A percentile compares a stretch with the other conserved stretches of the same genome.
phyloP scores from a whole-genome alignment of 192 early-diverging fungal species.

The Chytriomyces confervae region DNA sequence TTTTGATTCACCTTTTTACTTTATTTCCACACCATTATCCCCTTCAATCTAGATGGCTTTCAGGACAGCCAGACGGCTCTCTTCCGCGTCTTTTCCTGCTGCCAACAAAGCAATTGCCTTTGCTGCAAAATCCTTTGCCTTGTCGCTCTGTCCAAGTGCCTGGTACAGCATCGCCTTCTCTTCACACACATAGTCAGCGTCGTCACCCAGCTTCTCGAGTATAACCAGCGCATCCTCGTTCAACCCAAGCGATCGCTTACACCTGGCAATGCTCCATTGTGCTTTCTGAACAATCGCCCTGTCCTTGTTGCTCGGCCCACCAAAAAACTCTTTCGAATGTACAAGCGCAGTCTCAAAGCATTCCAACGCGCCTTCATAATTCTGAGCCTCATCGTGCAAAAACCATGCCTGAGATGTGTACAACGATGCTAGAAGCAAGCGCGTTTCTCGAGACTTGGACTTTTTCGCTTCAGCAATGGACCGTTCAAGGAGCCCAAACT shows the following conservation, averaged over 20 bases:
- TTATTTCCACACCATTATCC: too few species aligned
- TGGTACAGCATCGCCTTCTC: conserved; percentile 18
- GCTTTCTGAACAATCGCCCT: background rate
- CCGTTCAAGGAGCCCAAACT: background rate
- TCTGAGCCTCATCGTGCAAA: background rate
- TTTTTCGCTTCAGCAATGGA: conserved; percentile 4
- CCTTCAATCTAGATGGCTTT: too few species aligned
- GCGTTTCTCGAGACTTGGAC: background rate
- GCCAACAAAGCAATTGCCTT: conserved; percentile 9
- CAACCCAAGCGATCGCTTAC: background rate
- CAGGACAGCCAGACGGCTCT: background rate
- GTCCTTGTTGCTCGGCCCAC: background rate
- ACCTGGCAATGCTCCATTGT: conserved; percentile 13
- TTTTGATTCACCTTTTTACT: too few species aligned
- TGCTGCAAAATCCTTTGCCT: conserved; percentile 2
- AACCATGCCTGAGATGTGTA: background rate
- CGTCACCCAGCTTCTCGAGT: conserved; percentile 4
- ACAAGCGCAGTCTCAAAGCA: conserved; percentile 4
- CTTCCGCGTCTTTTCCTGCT: conserved; percentile 7
- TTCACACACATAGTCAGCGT: conserved; percentile 11
- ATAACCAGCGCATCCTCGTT: conserved; percentile 1
- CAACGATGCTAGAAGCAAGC: background rate
- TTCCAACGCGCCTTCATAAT: background rate
- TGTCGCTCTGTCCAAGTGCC: background rate
- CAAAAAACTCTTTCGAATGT: too few species aligned